These are phyloP conservation scores for Priceomyces carsonii DNA, from an alignment of 805 yeast genomes.

Conservation along the genomic window DNA sequence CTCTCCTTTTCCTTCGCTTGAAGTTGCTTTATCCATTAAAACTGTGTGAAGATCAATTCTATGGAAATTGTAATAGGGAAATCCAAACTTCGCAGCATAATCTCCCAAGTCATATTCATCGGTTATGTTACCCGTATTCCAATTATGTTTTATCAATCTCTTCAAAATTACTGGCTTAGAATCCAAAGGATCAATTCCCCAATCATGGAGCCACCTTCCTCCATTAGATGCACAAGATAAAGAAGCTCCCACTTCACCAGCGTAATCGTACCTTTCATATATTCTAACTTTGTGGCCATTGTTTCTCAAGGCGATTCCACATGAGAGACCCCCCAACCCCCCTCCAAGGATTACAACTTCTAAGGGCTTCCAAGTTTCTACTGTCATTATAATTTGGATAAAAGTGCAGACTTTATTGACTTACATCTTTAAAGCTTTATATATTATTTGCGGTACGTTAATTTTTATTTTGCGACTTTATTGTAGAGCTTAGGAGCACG, in stretches of 20 bases:
- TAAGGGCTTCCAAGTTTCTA: slow-evolving; percentile 12
- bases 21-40: slow-evolving; percentile 17
- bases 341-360: slow-evolving; percentile 26
- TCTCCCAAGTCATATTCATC: slow-evolving; percentile 25
- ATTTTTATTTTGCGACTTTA: no score
- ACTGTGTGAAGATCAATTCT: slow-evolving; percentile 25
- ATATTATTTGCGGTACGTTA: no score
- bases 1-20: slow-evolving; percentile 18
- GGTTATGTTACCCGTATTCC: slow-evolving; percentile 20
- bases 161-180: slow-evolving; percentile 24
- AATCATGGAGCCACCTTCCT: slow-evolving; percentile 23
- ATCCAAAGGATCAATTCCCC: slow-evolving; percentile 22
- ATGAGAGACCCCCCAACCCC: slow-evolving; percentile 25
- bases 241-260: slow-evolving; percentile 31
- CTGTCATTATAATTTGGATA: slow-evolving; percentile 7
- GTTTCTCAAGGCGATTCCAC: slow-evolving; percentile 23
- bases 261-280: slow-evolving; percentile 26
- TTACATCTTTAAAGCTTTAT: no score
- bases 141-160: slow-evolving; percentile 20
- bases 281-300: slow-evolving; percentile 24
- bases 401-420: no score
- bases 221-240: slow-evolving; percentile 31
- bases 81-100: slow-evolving; percentile 24
- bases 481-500: no score
- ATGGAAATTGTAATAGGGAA: slow-evolving; percentile 28